Base-by-base conservation (phyloP, 345 rosid genomes). In the Cardamine chenopodiifolia region DNA sequence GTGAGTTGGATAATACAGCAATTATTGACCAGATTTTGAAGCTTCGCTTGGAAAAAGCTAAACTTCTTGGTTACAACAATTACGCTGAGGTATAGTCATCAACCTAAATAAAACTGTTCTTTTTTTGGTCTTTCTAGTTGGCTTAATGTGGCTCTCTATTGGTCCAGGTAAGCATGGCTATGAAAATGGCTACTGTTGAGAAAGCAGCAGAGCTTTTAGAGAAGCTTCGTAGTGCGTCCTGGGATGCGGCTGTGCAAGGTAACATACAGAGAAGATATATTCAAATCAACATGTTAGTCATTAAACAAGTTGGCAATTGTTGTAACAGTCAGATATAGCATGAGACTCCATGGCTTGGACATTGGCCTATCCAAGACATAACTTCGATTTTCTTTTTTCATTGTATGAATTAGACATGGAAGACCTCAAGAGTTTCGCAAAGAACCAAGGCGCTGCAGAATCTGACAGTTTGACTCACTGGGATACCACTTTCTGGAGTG, bases 231-330 rank as follows among this genome's bases (percentile, higher is more conserved):
- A 78, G 77, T 70, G 96, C 96, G 70, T 93, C 98, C 11, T 90
- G 97, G 98, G 80, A 81, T 80, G 84, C 97, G 61, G 96, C 96
- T 61, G 93, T 88, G 74, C 85, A 86, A 84, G 98, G 98, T 93
- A 82, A 50, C 70, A 25, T 74, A 34, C 31, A 32, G 25, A 67
- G 48, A 55, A 48, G 15, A 47, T 31, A 4, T 29, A 29, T 34
- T 70, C 12, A 10, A 44, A 13, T 47, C 59, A 59, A 31, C n/a
- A 22, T 17, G 28, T 25, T 53, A 55, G 18, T 40, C 23, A 9
- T 69, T 17, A 18, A 56, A 19, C 55, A 55, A 37, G 40, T 37
- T 62, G 9, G 49, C 52, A 15, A 26, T 29, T 49, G 37, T 26
- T 72, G 44, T 40, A 59, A 71, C 48, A 4, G 47, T 60, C 14